A percentile compares a stretch with the other conserved stretches of the same genome.
Evolutionary conservation across 148 eudicot genomes (phyloP).

Genomic region (Amaranthus cruentus): DNA sequence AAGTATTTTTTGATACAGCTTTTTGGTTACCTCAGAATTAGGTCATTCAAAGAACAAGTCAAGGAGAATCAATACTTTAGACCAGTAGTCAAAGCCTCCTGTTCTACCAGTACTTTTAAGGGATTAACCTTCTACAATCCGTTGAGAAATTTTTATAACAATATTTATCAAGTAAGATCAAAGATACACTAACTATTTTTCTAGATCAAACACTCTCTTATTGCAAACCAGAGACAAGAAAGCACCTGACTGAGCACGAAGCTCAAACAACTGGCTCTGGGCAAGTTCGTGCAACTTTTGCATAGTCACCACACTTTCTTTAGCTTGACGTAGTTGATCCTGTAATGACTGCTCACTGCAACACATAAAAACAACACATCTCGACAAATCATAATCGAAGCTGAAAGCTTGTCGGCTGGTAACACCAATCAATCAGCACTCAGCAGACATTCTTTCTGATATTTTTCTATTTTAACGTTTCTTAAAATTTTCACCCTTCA

Average conservation of each 20-base stretch:
- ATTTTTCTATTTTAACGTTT: not conserved
- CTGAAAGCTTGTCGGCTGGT: not conserved
- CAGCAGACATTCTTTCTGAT: not conserved
- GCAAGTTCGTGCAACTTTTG: slow-evolving; percentile 95
- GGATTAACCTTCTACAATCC: too few relatives aligned
- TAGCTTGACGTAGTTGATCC: slow-evolving; percentile 93
- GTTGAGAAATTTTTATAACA: too few relatives aligned
- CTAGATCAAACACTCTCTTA: not conserved
- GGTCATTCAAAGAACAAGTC: too few relatives aligned
- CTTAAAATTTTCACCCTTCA: not conserved
- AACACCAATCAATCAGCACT: not conserved
- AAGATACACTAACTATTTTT: not conserved
- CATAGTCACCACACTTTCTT: slow-evolving; percentile 95
- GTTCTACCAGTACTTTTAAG: too few relatives aligned
- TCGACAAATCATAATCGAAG: not conserved
- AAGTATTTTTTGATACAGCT: too few relatives aligned
- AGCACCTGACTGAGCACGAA: slow-evolving; percentile 91
- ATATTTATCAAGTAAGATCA: not conserved
- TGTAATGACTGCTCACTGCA: slow-evolving; percentile 89
- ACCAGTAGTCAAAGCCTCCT: too few relatives aligned
- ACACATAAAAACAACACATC: slow-evolving; percentile 20
- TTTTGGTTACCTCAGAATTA: too few relatives aligned
- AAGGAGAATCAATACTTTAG: too few relatives aligned
- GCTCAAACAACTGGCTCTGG: slow-evolving; percentile 93
- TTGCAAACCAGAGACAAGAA: not conserved